phyloP scores from a whole-genome alignment of 2,329 filamentous ascomycete genomes.

The Trichoderma afroharzianum region DNA sequence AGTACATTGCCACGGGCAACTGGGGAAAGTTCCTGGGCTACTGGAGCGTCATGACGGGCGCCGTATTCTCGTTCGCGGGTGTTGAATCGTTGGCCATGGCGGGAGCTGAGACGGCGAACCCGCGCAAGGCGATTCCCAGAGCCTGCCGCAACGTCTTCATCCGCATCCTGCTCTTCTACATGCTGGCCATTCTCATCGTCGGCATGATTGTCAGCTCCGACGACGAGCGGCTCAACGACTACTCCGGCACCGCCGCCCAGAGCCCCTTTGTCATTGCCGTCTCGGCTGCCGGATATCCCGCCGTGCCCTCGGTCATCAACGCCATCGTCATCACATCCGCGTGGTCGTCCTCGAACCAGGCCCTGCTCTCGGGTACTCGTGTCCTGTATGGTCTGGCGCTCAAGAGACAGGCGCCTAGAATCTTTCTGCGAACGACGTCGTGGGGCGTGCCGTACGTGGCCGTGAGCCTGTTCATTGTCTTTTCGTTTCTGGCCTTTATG shows the following conservation, averaged over 20 bases:
- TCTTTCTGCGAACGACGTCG: conserved; percentile 59
- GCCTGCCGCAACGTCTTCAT: conserved; percentile 57
- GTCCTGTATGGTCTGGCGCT: conserved; percentile 66
- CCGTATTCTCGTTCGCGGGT: conserved; percentile 67
- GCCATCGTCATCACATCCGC: conserved; percentile 70
- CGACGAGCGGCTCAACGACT: conserved; percentile 50
- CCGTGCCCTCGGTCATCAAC: conserved; percentile 70
- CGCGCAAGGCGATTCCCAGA: conserved; percentile 48
- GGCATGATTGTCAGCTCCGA: conserved; percentile 61
- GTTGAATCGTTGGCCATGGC: conserved; percentile 61
- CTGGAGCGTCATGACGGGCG: conserved; percentile 57
- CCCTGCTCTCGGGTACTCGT: conserved; percentile 63
- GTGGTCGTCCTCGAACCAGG: conserved; percentile 58
- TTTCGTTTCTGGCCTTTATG: conserved; percentile 58
- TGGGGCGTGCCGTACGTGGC: conserved; percentile 61
- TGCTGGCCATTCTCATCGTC: conserved; percentile 67
- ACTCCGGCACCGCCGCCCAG: conserved; percentile 46
- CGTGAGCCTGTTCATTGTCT: conserved; percentile 49
- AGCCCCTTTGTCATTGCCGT: conserved; percentile 70
- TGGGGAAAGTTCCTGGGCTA: conserved; percentile 66
- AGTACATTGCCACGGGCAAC: conserved; percentile 56
- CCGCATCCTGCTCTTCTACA: conserved; percentile 57
- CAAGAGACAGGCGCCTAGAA: conserved; percentile 59
- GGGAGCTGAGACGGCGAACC: conserved; percentile 56
- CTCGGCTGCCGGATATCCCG: conserved; percentile 61